phyloP scores from a whole-genome alignment of 345 rosid species.

The Arabidopsis arenosa region DNA sequence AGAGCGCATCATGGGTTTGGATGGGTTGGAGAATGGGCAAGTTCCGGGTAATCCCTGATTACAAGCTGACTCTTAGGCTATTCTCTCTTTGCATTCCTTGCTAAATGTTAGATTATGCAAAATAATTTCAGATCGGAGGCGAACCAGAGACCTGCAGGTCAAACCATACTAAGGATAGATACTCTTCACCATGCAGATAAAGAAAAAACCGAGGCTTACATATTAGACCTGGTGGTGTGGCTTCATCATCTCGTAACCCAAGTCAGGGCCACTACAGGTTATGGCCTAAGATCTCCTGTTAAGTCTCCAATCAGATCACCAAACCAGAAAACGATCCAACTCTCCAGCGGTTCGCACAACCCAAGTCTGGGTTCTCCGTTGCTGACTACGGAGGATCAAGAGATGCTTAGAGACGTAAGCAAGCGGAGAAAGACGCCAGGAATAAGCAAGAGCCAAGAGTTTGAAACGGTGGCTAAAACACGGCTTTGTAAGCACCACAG shows the following conservation, averaged over 20 bases:
- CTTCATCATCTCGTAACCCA: constrained; percentile 88
- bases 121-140: constrained; percentile 63
- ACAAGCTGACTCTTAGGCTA: constrained; percentile 22
- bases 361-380: constrained; percentile 54
- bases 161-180: constrained; percentile 87
- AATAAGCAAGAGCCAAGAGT: constrained; percentile 97
- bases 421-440: constrained; percentile 88
- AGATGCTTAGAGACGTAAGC: constrained; percentile 89
- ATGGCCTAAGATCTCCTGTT: constrained; percentile 73
- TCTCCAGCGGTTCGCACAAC: constrained; percentile 49
- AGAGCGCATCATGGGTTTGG: constrained; percentile 99
- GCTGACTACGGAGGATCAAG: constrained; percentile 83
- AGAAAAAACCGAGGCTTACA: constrained; percentile 80
- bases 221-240: constrained; percentile 88
- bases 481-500: constrained; percentile 77
- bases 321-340: constrained; percentile 59
- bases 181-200: constrained; percentile 95
- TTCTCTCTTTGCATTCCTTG: not conserved
- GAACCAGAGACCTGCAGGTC: constrained; percentile 73
- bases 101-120: constrained; percentile 24
- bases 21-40: constrained; percentile 99
- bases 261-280: constrained; percentile 66
- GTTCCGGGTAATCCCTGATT: constrained; percentile 71
- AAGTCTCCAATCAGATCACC: constrained; percentile 93
- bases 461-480: constrained; percentile 65